Base-by-base conservation (phyloP, 805 yeast genomes). In the Tetrapisispora pingtungensis region DNA sequence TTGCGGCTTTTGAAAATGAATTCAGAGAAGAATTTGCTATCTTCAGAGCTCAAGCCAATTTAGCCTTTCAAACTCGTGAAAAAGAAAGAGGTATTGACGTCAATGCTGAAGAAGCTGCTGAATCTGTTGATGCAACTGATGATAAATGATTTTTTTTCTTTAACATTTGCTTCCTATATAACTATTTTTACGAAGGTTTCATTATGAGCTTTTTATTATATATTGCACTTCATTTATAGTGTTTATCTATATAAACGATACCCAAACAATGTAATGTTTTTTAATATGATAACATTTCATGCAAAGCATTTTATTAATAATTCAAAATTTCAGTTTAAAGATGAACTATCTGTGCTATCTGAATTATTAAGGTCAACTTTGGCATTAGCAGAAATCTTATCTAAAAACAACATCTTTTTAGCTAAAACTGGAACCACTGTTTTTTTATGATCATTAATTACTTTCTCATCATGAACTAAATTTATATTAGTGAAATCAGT, bases 21-120 rank as follows among this genome's bases (percentile, higher is more conserved):
- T 41, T 35, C 41, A 79, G 76, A 17, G 78, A 76, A 38, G 78
- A 77, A 52, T 65, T 79, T 49, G 72, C 75, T 26, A 67, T 76
- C 30, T 57, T 74, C 43, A 69, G 81, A 56, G 78, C 80, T 10
- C 68, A 73, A 54, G 80, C 79, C 18, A 76, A 76, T 50, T 43
- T 76, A 33, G 75, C 70, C 36, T 76, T 76, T 56, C 81, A 76
- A 55, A 56, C 54, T 18, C 71, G 80, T 48, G 80, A 76, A 53
- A 22, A 65, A 59, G 27, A 17, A 19, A 17, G 14, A 31, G 43
- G 43, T 12, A 19, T 38, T 30, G 45, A 42, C 32, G 27, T 33
- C 12, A 67, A 62, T 40, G 61, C 54, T 31, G 78, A 70, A 53
- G 46, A 44, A 26, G 40, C 32, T 10, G 28, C 35, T 20, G 40